These are phyloP conservation scores for Fusarium sp. DNA, from an alignment of 2,329 filamentous ascomycete species.

Conservation along the genomic window DNA sequence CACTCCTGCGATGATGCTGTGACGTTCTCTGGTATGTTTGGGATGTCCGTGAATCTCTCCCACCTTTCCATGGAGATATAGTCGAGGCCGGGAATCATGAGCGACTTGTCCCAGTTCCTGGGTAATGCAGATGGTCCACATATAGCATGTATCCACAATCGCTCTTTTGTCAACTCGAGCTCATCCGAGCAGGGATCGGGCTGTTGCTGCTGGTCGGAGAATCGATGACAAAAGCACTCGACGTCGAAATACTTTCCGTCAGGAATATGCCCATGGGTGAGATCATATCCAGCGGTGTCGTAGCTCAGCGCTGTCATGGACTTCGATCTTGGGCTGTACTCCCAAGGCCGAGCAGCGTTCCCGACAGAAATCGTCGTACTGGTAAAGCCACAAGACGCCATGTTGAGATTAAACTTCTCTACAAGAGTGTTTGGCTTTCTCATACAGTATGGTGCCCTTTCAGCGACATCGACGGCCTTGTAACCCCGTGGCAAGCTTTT, in stretches of 20 bases:
- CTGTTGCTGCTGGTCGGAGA: background rate
- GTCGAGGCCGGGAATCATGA: background rate
- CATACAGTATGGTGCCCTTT: conserved; percentile 23
- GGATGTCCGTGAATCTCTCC: background rate
- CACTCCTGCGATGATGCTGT: background rate
- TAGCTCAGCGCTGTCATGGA: conserved; percentile 21
- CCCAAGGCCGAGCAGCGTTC: conserved; percentile 32
- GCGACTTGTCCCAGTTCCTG: background rate
- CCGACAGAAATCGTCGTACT: background rate
- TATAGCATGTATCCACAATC: conserved; percentile 25
- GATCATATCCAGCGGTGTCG: conserved; percentile 25
- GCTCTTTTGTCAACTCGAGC: background rate
- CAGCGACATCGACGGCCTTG: background rate
- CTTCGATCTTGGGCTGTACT: background rate
- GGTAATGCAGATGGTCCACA: background rate
- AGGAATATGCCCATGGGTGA: background rate
- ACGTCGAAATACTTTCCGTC: conserved; percentile 28
- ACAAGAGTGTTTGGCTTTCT: background rate
- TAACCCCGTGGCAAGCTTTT: conserved; percentile 7
- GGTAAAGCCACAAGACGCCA: conserved; percentile 28
- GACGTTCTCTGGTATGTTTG: background rate
- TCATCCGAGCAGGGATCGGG: conserved; percentile 9
- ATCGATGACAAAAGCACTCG: conserved; percentile 28
- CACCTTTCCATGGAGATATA: background rate
- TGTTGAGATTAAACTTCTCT: conserved; percentile 9